Evolutionary conservation across 2,329 filamentous ascomycete species (phyloP).

Genomic region (Diaporthe ampelina): DNA sequence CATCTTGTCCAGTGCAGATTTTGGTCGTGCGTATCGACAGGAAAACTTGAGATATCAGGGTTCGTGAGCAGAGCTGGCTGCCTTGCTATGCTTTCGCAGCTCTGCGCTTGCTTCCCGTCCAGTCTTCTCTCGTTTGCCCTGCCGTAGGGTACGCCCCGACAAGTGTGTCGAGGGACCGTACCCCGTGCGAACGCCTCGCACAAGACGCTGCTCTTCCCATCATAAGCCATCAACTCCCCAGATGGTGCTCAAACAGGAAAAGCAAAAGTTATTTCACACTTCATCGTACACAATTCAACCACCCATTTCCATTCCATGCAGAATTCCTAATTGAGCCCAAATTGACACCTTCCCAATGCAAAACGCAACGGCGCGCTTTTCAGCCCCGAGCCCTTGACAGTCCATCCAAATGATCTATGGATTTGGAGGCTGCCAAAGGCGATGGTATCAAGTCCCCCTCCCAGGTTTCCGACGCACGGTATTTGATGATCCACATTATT

Average conservation of each 20-base stretch:
- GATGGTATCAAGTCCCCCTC: conserved; percentile 40
- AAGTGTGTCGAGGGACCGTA: background rate
- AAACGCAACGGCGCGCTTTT: conserved; percentile 41
- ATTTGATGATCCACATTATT: conserved; percentile 15
- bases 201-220: conserved; percentile 13
- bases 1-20: conserved; percentile 37
- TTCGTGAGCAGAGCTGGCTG: conserved; percentile 35
- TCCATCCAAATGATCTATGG: conserved; percentile 26
- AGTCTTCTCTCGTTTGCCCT: conserved; percentile 32
- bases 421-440: conserved; percentile 10
- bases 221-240: conserved; percentile 25
- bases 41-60: conserved; percentile 24
- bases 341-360: conserved; percentile 42
- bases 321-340: conserved; percentile 35
- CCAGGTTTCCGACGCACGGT: conserved; percentile 11
- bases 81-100: conserved; percentile 38
- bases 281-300: conserved; percentile 42
- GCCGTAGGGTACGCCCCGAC: conserved; percentile 13
- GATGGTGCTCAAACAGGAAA: conserved; percentile 28
- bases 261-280: conserved; percentile 36
- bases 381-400: conserved; percentile 29
- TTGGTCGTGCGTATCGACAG: conserved; percentile 21
- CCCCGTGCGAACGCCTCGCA: conserved; percentile 5
- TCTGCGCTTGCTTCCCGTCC: conserved; percentile 26
- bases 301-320: conserved; percentile 39